These are phyloP conservation scores for Brassica rapa DNA, from an alignment of 345 rosid species.

Conservation along the genomic window DNA sequence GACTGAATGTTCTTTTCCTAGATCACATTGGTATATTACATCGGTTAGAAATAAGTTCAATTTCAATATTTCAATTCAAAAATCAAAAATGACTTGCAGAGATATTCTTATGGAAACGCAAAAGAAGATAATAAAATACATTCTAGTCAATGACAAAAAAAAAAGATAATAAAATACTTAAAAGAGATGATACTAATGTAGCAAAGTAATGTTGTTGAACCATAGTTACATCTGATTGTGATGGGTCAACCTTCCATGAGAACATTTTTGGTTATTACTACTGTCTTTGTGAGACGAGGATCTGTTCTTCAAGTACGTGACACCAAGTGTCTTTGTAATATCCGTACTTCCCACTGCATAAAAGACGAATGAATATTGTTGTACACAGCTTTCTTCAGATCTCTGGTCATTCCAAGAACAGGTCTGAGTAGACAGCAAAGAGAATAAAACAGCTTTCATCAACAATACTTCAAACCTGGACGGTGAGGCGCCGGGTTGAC, in stretches of 20 bases:
- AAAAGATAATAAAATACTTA: not conserved
- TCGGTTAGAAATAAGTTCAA: not conserved
- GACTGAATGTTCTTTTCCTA: not conserved
- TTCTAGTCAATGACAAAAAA: no score
- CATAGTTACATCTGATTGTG: not conserved
- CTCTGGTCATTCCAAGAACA: slow-evolving; percentile 58
- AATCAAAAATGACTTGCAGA: no score
- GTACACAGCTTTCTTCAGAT: slow-evolving; percentile 38
- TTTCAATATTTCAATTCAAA: not conserved
- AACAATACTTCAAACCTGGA: no score
- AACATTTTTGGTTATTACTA: not conserved
- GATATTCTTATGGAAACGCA: not conserved
- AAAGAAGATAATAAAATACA: not conserved
- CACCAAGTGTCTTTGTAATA: no score
- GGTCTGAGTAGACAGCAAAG: slow-evolving; percentile 33
- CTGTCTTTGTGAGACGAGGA: not conserved
- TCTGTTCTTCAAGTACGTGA: slow-evolving; percentile 4
- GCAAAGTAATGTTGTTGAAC: not conserved
- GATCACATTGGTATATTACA: not conserved
- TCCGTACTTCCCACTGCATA: no score
- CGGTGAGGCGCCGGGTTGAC: slow-evolving; percentile 4
- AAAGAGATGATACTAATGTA: not conserved
- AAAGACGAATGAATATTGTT: no score
- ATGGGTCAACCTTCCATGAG: not conserved
- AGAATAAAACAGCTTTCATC: slow-evolving; percentile 20